Evolutionary conservation across 2,329 filamentous ascomycete species (phyloP).

Genomic region (Fusarium nisikadoi): DNA sequence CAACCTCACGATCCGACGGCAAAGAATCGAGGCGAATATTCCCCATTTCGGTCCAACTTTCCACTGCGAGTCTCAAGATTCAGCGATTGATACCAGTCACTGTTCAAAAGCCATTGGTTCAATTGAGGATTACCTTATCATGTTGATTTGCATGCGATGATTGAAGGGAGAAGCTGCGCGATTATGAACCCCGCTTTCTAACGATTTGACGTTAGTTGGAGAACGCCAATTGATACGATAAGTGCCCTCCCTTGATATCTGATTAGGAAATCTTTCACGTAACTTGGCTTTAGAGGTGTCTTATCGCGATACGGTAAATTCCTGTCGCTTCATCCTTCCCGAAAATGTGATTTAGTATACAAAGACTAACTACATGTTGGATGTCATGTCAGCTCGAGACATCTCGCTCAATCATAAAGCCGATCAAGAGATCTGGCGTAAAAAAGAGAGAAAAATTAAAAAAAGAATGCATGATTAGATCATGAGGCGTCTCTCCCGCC

Average conservation of each 20-base stretch:
- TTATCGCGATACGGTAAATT: too few relatives aligned
- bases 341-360: too few relatives aligned
- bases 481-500: neutral
- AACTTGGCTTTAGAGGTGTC: too few relatives aligned
- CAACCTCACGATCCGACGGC: neutral
- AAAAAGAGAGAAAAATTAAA: neutral
- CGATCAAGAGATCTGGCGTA: too few relatives aligned
- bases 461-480: neutral
- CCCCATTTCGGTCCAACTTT: neutral
- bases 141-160: neutral
- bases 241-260: neutral
- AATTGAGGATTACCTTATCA: neutral
- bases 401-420: too few relatives aligned
- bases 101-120: neutral
- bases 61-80: fast-evolving
- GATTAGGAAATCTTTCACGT: neutral
- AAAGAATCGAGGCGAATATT: conserved; percentile 1
- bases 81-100: too few relatives aligned
- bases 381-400: too few relatives aligned
- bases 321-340: too few relatives aligned
- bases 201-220: neutral
- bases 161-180: neutral
- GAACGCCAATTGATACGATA: neutral
- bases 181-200: conserved; percentile 1
- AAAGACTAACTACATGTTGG: too few relatives aligned